Evolutionary conservation across 1,139 yeast species (phyloP).

Genomic region (Meyerozyma elateridarum): DNA sequence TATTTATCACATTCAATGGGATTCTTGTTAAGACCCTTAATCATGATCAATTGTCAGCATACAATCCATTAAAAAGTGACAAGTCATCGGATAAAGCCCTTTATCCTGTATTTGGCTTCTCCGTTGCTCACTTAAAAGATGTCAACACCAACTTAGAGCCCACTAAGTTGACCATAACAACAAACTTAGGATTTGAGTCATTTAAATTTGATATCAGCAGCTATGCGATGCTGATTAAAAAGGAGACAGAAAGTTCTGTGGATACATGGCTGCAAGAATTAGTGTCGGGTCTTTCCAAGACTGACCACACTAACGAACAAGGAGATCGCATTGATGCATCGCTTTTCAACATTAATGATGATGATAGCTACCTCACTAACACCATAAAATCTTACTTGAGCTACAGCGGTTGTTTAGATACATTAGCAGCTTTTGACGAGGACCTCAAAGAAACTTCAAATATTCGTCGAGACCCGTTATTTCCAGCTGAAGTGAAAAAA

Average conservation of each 20-base stretch:
- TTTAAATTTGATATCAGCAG: slow-evolving; percentile 70
- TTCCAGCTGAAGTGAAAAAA: too few species aligned
- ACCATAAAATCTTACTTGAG: slow-evolving; percentile 66
- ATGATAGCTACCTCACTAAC: slow-evolving; percentile 36
- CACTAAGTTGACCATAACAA: slow-evolving; percentile 25
- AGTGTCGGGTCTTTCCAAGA: too few species aligned
- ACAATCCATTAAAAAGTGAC: slow-evolving; percentile 34
- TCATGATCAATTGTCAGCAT: slow-evolving; percentile 48
- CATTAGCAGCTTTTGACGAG: slow-evolving; percentile 54
- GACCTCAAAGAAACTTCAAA: slow-evolving; percentile 28
- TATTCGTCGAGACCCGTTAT: too few species aligned
- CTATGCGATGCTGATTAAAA: slow-evolving; percentile 48
- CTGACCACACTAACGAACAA: too few species aligned
- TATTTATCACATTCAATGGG: slow-evolving; percentile 84
- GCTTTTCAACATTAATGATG: slow-evolving; percentile 21
- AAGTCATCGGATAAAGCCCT: slow-evolving; percentile 8
- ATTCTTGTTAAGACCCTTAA: slow-evolving; percentile 31
- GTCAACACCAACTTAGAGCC: not conserved
- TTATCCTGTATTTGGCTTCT: slow-evolving; percentile 14
- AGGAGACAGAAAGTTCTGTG: slow-evolving; percentile 17
- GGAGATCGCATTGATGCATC: too few species aligned
- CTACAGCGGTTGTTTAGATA: slow-evolving; percentile 68
- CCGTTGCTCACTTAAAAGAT: slow-evolving; percentile 8
- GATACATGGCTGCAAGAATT: too few species aligned
- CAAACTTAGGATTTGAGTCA: slow-evolving; percentile 70